Conservation (phyloP, 805 yeast species). For the Naumovozyma baii region DNA sequence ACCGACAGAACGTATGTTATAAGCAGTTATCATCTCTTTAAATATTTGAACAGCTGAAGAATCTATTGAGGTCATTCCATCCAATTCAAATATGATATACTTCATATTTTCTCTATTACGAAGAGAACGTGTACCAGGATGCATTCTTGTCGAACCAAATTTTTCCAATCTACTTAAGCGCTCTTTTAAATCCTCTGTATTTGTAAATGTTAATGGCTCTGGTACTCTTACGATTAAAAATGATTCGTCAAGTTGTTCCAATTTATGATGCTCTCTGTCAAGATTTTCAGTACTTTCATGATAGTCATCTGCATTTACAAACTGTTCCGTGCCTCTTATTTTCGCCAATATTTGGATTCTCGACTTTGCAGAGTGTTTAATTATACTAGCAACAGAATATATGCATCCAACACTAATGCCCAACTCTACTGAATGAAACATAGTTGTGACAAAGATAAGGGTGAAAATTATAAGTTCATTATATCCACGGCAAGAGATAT, state of each 20-base stretch:
- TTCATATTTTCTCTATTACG: conserved; percentile 39
- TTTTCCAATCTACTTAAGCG: conserved; percentile 61
- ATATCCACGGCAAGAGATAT: conserved; percentile 62
- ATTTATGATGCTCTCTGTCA: conserved; percentile 24
- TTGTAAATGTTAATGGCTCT: conserved; percentile 83
- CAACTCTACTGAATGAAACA: conserved; percentile 72
- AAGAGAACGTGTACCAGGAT: conserved; percentile 61
- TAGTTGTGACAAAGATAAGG: conserved; percentile 53
- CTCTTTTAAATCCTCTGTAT: conserved; percentile 64
- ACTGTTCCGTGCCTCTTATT: conserved; percentile 48
- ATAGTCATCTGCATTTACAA: conserved; percentile 59
- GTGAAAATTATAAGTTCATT: conserved; percentile 62
- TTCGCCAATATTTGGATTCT: conserved; percentile 77
- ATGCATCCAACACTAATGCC: conserved; percentile 85
- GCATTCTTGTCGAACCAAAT: conserved; percentile 64
- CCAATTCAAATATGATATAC: conserved; percentile 62
- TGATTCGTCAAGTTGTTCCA: conserved; percentile 39
- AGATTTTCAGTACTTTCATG: conserved; percentile 16
- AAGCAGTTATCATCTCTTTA: conserved; percentile 47
- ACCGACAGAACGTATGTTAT: conserved; percentile 43
- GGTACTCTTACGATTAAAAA: conserved; percentile 73
- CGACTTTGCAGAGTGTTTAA: conserved; percentile 71
- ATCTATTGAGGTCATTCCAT: conserved; percentile 76
- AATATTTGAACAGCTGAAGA: conserved; percentile 71
- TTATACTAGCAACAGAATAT: conserved; percentile 69